Evolutionary conservation across 306 rosid genomes (phyloP).

Genomic region (Cucumis cinereus): DNA sequence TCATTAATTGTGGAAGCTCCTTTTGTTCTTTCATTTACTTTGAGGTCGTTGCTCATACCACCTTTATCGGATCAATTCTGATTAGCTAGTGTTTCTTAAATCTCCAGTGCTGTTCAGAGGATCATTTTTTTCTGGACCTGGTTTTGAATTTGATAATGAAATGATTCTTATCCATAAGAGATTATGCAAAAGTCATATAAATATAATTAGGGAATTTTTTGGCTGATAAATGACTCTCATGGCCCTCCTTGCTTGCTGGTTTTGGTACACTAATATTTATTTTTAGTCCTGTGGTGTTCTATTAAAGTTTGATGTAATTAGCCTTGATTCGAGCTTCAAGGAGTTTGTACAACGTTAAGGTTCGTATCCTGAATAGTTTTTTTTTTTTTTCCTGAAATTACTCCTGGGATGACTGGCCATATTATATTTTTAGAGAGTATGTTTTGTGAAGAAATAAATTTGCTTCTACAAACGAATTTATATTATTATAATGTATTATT

Average conservation of each 20-base stretch:
- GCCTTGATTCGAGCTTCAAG: not conserved
- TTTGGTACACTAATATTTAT: not conserved
- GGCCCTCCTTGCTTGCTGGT: not conserved
- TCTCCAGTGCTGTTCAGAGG: not conserved
- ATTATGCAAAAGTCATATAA: not conserved
- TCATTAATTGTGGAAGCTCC: not conserved
- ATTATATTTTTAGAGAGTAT: not conserved
- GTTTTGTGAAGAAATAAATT: not conserved
- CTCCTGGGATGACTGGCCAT: not conserved
- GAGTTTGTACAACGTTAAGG: not conserved
- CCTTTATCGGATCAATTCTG: not conserved
- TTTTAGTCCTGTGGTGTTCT: not conserved
- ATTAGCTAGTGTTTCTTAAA: not conserved
- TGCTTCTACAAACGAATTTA: not conserved
- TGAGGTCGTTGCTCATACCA: not conserved
- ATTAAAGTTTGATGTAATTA: not conserved
- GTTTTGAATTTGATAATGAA: not conserved
- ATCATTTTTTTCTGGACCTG: not conserved
- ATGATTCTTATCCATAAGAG: not conserved
- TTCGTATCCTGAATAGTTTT: not conserved
- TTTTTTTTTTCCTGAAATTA: not conserved
- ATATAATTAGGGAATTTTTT: not conserved
- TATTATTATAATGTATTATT: conserved; percentile 9
- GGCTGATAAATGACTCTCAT: not conserved
- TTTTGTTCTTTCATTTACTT: not conserved